Evolutionary conservation across 2,329 filamentous ascomycete species (phyloP).

Genomic region (Verticillium zaregamsianum): DNA sequence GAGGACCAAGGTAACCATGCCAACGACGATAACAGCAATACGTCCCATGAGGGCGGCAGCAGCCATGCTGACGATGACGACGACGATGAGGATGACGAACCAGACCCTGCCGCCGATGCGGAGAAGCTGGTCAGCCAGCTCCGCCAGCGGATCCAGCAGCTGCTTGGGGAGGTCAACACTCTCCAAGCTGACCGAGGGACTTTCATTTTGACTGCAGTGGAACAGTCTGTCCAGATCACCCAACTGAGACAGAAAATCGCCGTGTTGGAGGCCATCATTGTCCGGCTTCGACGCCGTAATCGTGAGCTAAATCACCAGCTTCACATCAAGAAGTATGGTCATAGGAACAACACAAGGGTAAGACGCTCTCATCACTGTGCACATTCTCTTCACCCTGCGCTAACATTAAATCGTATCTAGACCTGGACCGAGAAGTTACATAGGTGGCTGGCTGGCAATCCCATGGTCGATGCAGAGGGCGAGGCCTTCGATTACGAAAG

Average conservation of each 20-base stretch:
- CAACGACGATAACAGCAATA: neutral
- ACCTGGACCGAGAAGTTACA: constrained; percentile 6
- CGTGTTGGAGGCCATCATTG: no score
- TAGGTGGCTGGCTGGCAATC: neutral
- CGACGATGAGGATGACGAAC: no score
- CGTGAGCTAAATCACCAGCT: no score
- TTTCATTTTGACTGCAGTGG: no score
- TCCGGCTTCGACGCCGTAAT: neutral
- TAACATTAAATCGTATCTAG: neutral
- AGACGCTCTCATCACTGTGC: neutral
- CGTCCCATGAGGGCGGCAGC: neutral
- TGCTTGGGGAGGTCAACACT: no score
- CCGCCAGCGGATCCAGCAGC: no score
- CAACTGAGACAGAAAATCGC: no score
- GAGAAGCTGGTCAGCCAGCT: no score
- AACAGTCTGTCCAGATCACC: no score
- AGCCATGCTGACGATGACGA: no score
- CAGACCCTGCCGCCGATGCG: no score
- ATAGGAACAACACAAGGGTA: neutral
- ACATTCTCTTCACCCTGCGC: neutral
- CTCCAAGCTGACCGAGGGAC: no score
- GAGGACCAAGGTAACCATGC: neutral
- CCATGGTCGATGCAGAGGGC: neutral
- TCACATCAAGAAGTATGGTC: neutral
- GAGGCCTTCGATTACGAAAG: constrained; percentile 1